Evolutionary conservation across 73 alveolate species (phyloP).

Genomic region (Symbiodinium pilosum): DNA sequence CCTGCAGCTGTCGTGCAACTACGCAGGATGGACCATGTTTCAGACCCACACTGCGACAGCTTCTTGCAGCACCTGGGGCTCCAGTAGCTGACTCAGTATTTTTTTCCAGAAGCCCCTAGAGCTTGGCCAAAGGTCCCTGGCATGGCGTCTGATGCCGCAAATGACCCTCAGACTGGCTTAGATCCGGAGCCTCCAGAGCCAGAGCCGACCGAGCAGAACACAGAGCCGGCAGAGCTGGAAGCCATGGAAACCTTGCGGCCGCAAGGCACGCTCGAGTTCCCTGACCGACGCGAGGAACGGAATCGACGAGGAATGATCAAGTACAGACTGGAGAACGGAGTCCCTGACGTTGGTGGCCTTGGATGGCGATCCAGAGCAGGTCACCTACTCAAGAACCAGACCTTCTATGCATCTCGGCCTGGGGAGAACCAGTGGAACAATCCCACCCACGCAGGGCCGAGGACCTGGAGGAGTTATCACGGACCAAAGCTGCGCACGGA

Average conservation of each 20-base stretch:
- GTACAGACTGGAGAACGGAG: constrained; percentile 52
- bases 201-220: not conserved
- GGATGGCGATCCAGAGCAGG: constrained; percentile 88
- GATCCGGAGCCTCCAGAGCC: no score
- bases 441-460: constrained; percentile 87
- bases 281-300: constrained; percentile 73
- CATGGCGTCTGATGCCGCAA: no score
- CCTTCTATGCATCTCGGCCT: constrained; percentile 65
- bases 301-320: constrained; percentile 54
- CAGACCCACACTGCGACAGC: no score
- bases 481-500: constrained; percentile 90
- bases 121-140: no score
- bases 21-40: no score
- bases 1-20: no score
- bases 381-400: constrained; percentile 77
- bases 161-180: no score
- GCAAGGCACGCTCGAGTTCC: constrained; percentile 23
- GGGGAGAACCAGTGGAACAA: constrained; percentile 86
- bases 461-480: constrained; percentile 76
- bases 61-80: no score
- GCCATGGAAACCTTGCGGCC: not conserved
- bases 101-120: no score
- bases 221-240: no score
- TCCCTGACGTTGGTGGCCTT: constrained; percentile 88
- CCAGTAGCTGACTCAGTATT: no score